Conservation (phyloP, 225 moss, liverwort and hornwort genomes). For the Rhytidiadelphus loreus region DNA sequence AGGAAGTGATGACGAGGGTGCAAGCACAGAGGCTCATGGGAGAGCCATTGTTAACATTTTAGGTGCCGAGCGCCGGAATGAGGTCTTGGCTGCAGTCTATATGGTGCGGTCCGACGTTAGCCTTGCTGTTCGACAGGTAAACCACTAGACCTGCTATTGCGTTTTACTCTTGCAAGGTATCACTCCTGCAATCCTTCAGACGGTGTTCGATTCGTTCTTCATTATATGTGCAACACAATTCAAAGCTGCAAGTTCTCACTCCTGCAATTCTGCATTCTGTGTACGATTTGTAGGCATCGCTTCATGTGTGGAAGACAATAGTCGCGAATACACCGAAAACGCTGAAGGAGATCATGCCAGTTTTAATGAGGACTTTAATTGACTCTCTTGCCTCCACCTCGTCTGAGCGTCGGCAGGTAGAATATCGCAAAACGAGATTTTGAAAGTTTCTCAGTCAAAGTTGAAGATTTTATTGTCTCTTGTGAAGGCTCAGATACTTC, state of each 20-base stretch:
- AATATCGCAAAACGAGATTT: not conserved
- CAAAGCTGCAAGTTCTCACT: not conserved
- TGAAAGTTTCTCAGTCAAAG: not conserved
- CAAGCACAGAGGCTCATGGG: conserved; percentile 98
- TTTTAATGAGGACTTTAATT: conserved; percentile 95
- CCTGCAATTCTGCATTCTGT: not conserved
- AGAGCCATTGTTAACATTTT: conserved; percentile 90
- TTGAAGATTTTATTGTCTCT: not conserved
- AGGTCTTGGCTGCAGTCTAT: conserved; percentile 96
- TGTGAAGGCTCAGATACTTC: not conserved
- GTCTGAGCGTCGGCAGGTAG: conserved; percentile 86
- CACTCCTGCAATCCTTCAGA: not conserved
- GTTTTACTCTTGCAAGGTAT: not conserved
- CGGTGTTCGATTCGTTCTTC: not conserved
- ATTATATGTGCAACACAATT: not conserved
- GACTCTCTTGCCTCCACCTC: conserved; percentile 88
- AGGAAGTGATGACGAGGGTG: conserved; percentile 99
- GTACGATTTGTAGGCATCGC: conserved; percentile 52
- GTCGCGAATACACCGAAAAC: conserved; percentile 99
- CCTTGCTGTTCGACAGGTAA: conserved; percentile 94
- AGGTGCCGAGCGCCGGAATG: conserved; percentile 85
- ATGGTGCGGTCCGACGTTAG: conserved; percentile 99
- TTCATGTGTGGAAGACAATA: conserved; percentile 99
- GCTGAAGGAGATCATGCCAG: conserved; percentile 98
- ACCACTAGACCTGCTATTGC: not conserved